These are phyloP conservation scores for Blepharisma japonicum DNA, from an alignment of 73 alveolate species.

Conservation along the genomic window DNA sequence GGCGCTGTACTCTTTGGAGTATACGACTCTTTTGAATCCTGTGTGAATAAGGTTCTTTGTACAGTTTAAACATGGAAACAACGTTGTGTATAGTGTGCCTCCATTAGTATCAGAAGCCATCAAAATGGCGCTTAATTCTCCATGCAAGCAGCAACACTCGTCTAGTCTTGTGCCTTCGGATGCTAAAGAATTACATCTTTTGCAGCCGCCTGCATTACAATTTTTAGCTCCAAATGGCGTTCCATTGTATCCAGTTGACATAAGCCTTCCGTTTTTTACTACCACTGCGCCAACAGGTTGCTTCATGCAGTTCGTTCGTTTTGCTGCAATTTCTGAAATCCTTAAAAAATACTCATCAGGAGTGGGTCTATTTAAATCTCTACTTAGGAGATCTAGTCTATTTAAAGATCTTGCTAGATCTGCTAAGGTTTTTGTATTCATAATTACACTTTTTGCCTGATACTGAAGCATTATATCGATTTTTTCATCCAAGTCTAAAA, in stretches of 20 bases:
- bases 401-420: slow-evolving; percentile 35
- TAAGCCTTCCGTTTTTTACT: slow-evolving; percentile 51
- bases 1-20: slow-evolving; percentile 44
- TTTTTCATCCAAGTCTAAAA: slow-evolving; percentile 48
- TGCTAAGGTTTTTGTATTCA: slow-evolving; percentile 33
- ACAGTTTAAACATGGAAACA: slow-evolving; percentile 63
- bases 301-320: slow-evolving; percentile 76
- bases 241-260: slow-evolving; percentile 75
- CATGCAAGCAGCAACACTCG: slow-evolving; percentile 70
- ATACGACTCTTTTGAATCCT: slow-evolving; percentile 57
- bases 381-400: slow-evolving; percentile 34
- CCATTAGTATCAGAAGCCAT: slow-evolving; percentile 61
- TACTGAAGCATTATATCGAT: slow-evolving; percentile 30
- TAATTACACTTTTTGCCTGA: slow-evolving; percentile 37
- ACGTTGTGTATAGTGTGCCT: slow-evolving; percentile 53
- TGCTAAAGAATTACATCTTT: slow-evolving; percentile 52
- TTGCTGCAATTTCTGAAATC: slow-evolving; percentile 61
- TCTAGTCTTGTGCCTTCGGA: slow-evolving; percentile 56
- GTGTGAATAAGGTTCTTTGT: slow-evolving; percentile 57
- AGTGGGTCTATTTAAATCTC: slow-evolving; percentile 51
- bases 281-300: slow-evolving; percentile 63
- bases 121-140: slow-evolving; percentile 63
- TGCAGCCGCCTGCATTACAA: slow-evolving; percentile 74
- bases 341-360: slow-evolving; percentile 64
- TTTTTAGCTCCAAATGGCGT: slow-evolving; percentile 58